Evolutionary conservation across 2,329 filamentous ascomycete species (phyloP), one percentile per base, ranked within the genome.

Genomic region (Penicillium paneum): DNA sequence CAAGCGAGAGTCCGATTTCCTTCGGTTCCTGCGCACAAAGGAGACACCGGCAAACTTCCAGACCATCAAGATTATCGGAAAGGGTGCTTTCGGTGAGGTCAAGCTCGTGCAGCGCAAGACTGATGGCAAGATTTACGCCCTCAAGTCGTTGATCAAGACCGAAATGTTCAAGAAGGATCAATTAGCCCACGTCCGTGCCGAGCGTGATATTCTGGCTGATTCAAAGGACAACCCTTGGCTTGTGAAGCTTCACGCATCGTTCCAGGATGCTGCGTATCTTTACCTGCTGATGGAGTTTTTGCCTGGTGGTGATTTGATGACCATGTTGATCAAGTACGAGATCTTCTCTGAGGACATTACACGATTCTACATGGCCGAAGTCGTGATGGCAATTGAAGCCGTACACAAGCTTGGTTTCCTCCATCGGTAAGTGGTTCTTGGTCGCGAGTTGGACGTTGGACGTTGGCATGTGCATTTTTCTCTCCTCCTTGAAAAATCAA

Each of bases 141-240:
- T 99, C 81, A 99, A 99, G 80, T 97, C 93, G 42, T 81, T 99
- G 64, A 91, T 99, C 75, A 99, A 99, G 81, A 91, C 91, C 45
- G 94, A 99, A 76, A 99, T 99, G 94, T 97, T 97, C 80, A 97
- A 96, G 79, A 97, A 96, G 76, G 94, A 99, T 71, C 94, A 99
- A 74, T 80, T 99, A 57, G 94, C 94, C 17, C 94, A 99, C 77
- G 94, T 99, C 57, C 91, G 95, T 61, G 92, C 94, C 49, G 94
- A 99, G 78, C 87, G 94, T 81, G 94, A 99, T 73, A 97, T 99
- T 65, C 80, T 99, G 60, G 94, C 94, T 59, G 95, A 99, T 74
- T 96, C 93, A 34, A 78, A 78, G n/a, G 94, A 99, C 81, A 97
- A 94, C 71, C 93, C 94, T 5, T 99, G 94, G 94, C 90, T 99